Evolutionary conservation across 2,329 filamentous ascomycete species (phyloP).

Genomic region (Apiospora hydei): DNA sequence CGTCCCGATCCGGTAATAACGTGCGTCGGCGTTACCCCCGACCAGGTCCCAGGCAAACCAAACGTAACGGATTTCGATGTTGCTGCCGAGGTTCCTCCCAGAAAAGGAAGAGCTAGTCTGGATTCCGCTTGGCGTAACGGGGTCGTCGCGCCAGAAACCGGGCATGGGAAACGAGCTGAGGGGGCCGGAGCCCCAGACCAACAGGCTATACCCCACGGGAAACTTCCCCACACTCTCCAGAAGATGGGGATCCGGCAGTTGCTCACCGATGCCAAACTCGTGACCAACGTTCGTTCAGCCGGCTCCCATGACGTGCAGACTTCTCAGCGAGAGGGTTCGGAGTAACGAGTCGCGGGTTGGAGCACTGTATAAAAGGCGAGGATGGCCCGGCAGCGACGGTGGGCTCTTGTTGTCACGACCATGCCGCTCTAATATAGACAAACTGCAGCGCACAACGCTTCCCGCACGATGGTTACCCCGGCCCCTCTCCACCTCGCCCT

Average conservation of each 20-base stretch:
- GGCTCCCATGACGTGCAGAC: not conserved
- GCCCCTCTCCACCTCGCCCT: not conserved
- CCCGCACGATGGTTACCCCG: not conserved
- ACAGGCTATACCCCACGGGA: conserved; percentile 2
- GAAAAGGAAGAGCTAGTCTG: not conserved
- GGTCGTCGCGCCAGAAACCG: not conserved
- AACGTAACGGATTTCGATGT: not conserved
- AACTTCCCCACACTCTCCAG: not conserved
- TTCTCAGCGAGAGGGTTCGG: not conserved
- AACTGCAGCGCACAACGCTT: not conserved
- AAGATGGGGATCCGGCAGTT: conserved; percentile 2
- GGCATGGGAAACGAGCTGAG: not conserved
- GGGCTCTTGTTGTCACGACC: not conserved
- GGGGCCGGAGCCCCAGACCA: not conserved
- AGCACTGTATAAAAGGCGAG: not conserved
- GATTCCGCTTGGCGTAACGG: not conserved
- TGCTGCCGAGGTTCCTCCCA: not conserved
- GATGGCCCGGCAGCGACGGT: not conserved
- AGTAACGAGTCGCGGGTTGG: not conserved
- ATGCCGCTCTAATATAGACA: not conserved
- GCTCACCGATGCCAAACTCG: not conserved
- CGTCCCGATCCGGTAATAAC: no score
- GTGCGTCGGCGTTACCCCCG: no score
- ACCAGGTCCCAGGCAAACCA: not conserved
- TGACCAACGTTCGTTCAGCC: not conserved